A percentile compares a stretch with the other conserved stretches of the same genome.
Evolutionary conservation across 306 rosid genomes (phyloP).

Genomic region (Sphenostylis stenocarpa): DNA sequence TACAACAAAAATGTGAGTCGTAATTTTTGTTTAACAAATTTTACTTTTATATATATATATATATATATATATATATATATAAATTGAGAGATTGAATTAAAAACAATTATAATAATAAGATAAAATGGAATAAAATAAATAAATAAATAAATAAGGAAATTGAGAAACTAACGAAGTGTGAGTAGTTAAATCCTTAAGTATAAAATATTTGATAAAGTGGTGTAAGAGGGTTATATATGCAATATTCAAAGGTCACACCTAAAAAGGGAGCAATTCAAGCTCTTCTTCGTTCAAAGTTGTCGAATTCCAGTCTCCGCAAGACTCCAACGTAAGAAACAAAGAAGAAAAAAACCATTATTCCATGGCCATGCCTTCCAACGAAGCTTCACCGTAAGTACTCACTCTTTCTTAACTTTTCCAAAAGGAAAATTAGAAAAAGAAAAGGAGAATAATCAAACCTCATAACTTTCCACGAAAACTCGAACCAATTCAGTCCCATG

Average conservation of each 20-base stretch:
- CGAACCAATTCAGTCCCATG: not conserved
- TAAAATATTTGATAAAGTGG: no score
- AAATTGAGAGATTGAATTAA: no score
- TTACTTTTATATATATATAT: no score
- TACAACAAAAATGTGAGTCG: no score
- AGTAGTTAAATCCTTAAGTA: no score
- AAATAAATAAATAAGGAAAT: no score
- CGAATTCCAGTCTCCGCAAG: not conserved
- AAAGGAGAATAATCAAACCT: not conserved
- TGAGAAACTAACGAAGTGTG: no score
- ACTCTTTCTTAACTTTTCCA: constrained; percentile 12
- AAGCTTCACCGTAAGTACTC: constrained; percentile 69
- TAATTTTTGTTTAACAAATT: no score
- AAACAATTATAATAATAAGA: no score
- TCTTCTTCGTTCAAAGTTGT: not conserved
- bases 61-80: no score
- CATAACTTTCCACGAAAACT: not conserved
- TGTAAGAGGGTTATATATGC: not conserved
- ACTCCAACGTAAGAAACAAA: not conserved
- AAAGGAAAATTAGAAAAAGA: not conserved
- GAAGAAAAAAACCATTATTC: not conserved
- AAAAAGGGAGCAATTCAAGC: not conserved
- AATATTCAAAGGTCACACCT: not conserved
- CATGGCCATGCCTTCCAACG: constrained; percentile 59
- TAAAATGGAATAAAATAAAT: no score